Evolutionary conservation across 352 stramenopile species (phyloP).

Genomic region (Phytophthora colocasiae): DNA sequence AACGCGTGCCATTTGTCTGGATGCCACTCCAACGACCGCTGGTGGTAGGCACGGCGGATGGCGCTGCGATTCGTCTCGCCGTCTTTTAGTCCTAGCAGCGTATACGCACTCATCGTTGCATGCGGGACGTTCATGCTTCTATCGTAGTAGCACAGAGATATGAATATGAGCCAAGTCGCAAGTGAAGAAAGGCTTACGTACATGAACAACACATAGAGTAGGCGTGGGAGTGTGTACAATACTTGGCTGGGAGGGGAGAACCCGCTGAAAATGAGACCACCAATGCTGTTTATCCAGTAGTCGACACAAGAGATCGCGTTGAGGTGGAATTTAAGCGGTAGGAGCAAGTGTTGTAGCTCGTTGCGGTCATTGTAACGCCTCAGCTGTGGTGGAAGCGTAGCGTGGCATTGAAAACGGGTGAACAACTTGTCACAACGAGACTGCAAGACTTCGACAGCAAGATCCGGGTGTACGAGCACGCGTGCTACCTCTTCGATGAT

Average conservation of each 20-base stretch:
- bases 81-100: slow-evolving; percentile 49
- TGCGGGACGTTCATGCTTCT: slow-evolving; percentile 51
- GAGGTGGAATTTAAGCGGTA: slow-evolving; percentile 28
- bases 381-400: background rate
- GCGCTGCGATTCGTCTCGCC: slow-evolving; percentile 46
- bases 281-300: slow-evolving; percentile 47
- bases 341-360: slow-evolving; percentile 34
- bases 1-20: slow-evolving; percentile 68
- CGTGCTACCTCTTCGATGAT: slow-evolving; percentile 47
- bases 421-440: slow-evolving; percentile 46
- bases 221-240: slow-evolving; percentile 50
- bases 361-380: background rate
- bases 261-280: slow-evolving; percentile 38
- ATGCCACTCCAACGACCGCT: slow-evolving; percentile 72
- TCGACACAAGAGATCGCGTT: slow-evolving; percentile 40
- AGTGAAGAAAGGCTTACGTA: slow-evolving; percentile 31
- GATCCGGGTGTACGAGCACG: slow-evolving; percentile 50
- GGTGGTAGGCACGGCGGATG: slow-evolving; percentile 68
- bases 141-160: background rate
- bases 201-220: slow-evolving; percentile 65
- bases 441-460: slow-evolving; percentile 23
- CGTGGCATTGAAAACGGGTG: slow-evolving; percentile 39
- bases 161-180: slow-evolving; percentile 6
- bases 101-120: slow-evolving; percentile 55
- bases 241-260: slow-evolving; percentile 10